phyloP scores from a whole-genome alignment of 2,329 filamentous ascomycete genomes.

The Phyllosticta citrichinensis region DNA sequence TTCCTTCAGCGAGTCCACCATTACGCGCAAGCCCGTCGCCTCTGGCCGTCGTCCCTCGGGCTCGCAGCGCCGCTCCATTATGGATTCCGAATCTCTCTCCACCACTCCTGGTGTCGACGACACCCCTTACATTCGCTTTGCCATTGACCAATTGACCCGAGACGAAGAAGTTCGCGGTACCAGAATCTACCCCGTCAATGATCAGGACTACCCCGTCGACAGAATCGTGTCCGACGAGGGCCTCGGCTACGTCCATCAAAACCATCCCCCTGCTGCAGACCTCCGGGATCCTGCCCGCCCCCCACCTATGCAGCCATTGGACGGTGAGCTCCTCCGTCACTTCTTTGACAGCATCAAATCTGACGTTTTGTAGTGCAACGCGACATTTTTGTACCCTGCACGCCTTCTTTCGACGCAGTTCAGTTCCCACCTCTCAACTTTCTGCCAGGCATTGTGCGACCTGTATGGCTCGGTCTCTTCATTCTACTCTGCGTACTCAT shows the following conservation, averaged over 20 bases:
- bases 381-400: slow-evolving; percentile 24
- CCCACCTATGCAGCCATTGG: slow-evolving; percentile 1
- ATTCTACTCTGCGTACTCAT: slow-evolving; percentile 57
- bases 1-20: slow-evolving; percentile 18
- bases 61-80: slow-evolving; percentile 1
- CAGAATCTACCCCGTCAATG: slow-evolving; percentile 35
- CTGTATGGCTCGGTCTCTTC: slow-evolving; percentile 51
- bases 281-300: slow-evolving; percentile 1
- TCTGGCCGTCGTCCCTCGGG: not conserved
- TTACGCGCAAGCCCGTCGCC: slow-evolving; percentile 1
- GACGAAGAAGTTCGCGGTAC: slow-evolving; percentile 54
- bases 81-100: slow-evolving; percentile 24
- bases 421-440: slow-evolving; percentile 46
- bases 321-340: not conserved
- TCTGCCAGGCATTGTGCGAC: slow-evolving; percentile 61
- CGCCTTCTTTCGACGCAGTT: slow-evolving; percentile 16
- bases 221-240: slow-evolving; percentile 34
- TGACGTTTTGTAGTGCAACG: slow-evolving; percentile 7
- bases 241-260: slow-evolving; percentile 4
- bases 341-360: not conserved
- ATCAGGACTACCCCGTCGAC: slow-evolving; percentile 40
- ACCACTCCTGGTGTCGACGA: slow-evolving; percentile 64
- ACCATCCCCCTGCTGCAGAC: not conserved
- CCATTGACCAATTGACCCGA: slow-evolving; percentile 75
- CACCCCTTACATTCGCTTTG: slow-evolving; percentile 79